Conservation (phyloP, 768 basidiomycete species). For the Porphyrellus cyaneotinctus region DNA sequence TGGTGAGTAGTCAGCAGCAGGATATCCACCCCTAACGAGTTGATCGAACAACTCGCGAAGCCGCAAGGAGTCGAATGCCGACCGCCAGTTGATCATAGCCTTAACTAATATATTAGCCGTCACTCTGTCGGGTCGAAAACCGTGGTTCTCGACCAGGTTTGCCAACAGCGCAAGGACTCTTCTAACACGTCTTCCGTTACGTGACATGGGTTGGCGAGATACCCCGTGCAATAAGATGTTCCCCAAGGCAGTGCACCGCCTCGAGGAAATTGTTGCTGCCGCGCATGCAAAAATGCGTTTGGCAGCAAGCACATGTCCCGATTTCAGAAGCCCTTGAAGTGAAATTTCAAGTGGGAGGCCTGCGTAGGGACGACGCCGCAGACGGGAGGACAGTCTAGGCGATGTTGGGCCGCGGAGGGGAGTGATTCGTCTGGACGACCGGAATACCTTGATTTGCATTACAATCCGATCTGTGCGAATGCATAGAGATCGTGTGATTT, state of each 20-base stretch:
- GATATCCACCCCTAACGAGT: constrained; percentile 57
- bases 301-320: constrained; percentile 42
- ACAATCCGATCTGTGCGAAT: constrained; percentile 2
- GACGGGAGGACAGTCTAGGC: constrained; percentile 17
- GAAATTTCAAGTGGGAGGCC: constrained; percentile 13
- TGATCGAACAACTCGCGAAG: constrained; percentile 63
- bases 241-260: constrained; percentile 42
- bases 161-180: constrained; percentile 38
- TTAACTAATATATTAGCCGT: constrained; percentile 70
- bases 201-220: constrained; percentile 29
- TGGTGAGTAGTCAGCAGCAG: constrained; percentile 31
- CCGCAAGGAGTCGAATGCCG: constrained; percentile 37
- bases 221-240: constrained; percentile 55
- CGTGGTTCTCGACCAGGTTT: constrained; percentile 39
- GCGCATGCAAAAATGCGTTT: constrained; percentile 37
- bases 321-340: constrained; percentile 24
- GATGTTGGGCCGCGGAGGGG: constrained; percentile 6
- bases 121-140: constrained; percentile 60
- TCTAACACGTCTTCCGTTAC: constrained; percentile 45
- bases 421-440: not conserved
- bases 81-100: constrained; percentile 51
- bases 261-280: constrained; percentile 26
- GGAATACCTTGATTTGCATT: constrained; percentile 9
- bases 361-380: constrained; percentile 4
- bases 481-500: constrained; percentile 10